Base-by-base conservation (phyloP, 2,329 filamentous ascomycete species). In the Arthrobotrys iridis region DNA sequence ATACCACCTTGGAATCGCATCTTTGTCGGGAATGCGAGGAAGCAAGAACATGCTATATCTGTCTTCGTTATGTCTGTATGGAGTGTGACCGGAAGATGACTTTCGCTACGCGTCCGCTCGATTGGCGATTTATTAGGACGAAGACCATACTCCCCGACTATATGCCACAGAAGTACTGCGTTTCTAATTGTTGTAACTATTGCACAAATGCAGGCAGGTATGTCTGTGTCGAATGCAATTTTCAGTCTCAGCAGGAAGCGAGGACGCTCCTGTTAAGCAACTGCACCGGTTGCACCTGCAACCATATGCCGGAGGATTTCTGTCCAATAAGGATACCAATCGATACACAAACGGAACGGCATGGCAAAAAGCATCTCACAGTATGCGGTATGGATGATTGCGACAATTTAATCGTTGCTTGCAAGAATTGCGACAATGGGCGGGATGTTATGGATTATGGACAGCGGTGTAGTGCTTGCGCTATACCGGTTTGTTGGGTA, bases 11-110 rank as follows among this genome's bases (percentile, higher is more conserved):
- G 10, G 71, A 75, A 58, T 57, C 46, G 4, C 71, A 68, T 40
- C 30, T 75, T n/a, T 75, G 71, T 15, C 71, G 71, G 28, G 71
- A 75, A 41, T 75, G 71, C 57, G 71, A 75, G 50, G 71, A 75
- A 58, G 63, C 71, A 7, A 68, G 71, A n/a, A 75, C 71, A 28
- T 75, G 71, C 33, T 75, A 68, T 28, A 63, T 75, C 10, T 75
- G 71, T 22, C 63, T 67, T 18, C 63, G 71, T n/a, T 75, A 68
- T 26, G 71, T 75, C 4, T 75, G 71, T 22, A 58, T 68, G 37
- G 57, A 59, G 1, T 75, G 71, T 37, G 71, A 75, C 24, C 37
- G 46, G 22, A 59, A 59, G 20, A 75, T 75, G 71, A 60, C 71
- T n/a, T 75, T 67, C 18, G 71, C 63, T 15, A 75, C 71, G 1